Evolutionary conservation across 495 filamentous ascomycete species (phyloP).

Genomic region (Aspergillus coremiiformis): DNA sequence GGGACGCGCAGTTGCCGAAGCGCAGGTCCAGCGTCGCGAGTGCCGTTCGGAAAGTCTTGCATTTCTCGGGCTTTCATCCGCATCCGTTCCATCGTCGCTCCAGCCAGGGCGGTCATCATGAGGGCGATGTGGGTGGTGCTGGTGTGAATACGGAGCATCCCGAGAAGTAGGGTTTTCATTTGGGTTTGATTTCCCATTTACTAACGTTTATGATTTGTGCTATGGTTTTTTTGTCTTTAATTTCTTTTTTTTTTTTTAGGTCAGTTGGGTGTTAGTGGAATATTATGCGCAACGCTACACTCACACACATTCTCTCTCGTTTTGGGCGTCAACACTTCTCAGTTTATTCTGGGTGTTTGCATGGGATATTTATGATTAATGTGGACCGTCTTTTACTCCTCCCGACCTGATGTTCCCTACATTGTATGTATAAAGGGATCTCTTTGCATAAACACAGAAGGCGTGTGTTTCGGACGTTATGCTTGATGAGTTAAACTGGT

Average conservation of each 20-base stretch:
- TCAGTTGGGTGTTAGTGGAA: not conserved
- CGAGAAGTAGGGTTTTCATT: not conserved
- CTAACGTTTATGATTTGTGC: not conserved
- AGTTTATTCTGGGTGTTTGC: not conserved
- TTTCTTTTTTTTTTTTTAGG: not conserved
- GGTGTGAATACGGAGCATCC: not conserved
- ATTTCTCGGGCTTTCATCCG: constrained; percentile 27
- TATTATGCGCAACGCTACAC: no score
- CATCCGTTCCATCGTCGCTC: constrained; percentile 40
- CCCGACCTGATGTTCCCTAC: not conserved
- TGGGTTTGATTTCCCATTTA: no score
- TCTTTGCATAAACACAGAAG: not conserved
- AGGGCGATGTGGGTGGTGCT: not conserved
- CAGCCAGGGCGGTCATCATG: constrained; percentile 16
- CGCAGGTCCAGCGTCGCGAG: constrained; percentile 35
- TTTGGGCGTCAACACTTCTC: not conserved
- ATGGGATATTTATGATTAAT: not conserved
- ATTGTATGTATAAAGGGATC: not conserved
- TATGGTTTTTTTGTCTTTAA: not conserved
- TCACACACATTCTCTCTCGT: not conserved
- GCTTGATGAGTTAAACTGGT: not conserved
- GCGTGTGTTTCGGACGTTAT: not conserved
- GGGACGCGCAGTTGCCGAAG: constrained; percentile 18
- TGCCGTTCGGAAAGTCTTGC: constrained; percentile 40
- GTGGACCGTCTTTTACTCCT: no score